phyloP scores from a whole-genome alignment of 306 rosid genomes.

The Inga leiocalycina region DNA sequence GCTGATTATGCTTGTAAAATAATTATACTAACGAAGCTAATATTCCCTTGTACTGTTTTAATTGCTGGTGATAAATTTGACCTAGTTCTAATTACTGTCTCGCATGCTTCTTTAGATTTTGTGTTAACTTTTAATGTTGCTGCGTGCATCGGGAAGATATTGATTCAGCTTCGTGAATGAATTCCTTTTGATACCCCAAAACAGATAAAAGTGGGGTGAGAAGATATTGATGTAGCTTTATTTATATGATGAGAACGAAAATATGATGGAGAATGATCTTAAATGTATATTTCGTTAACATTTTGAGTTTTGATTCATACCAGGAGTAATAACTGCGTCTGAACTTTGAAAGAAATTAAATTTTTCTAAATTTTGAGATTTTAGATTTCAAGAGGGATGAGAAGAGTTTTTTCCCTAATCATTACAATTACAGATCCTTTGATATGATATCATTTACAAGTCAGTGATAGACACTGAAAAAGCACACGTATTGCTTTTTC shows the following conservation, averaged over 20 bases:
- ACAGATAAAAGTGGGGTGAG: no score
- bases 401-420: not conserved
- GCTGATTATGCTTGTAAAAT: conserved; percentile 16
- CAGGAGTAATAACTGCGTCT: not conserved
- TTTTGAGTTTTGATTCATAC: not conserved
- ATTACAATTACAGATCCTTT: not conserved
- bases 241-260: not conserved
- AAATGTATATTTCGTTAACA: not conserved
- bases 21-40: conserved; percentile 17
- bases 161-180: not conserved
- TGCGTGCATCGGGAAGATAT: not conserved
- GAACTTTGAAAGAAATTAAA: not conserved
- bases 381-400: not conserved
- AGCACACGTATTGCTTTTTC: not conserved
- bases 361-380: not conserved
- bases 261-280: not conserved
- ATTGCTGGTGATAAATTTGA: not conserved
- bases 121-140: not conserved
- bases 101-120: not conserved
- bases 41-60: not conserved
- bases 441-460: not conserved
- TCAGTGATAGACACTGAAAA: not conserved
- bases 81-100: not conserved
- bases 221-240: not conserved
- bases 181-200: not conserved